Conservation (phyloP, 2,329 filamentous ascomycete species). For the Penicillium occitanis region DNA sequence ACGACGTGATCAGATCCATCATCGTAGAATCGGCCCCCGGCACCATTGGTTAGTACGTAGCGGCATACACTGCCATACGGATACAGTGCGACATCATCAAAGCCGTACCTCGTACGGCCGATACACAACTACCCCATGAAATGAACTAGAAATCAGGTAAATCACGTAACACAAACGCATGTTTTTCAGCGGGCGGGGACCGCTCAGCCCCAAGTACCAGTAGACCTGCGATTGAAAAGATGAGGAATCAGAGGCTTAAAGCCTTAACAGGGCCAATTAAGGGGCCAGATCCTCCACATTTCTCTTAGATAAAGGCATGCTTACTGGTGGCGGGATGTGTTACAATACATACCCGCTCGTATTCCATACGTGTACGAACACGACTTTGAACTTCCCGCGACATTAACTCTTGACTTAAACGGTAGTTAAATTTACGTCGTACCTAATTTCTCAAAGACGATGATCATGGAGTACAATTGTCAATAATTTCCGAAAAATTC, state of each 20-base stretch:
- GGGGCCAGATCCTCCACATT: neutral
- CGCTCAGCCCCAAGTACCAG: constrained; percentile 8
- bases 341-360: neutral
- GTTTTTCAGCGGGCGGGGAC: neutral
- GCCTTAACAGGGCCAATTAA: neutral
- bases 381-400: neutral
- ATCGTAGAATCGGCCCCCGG: constrained; percentile 3
- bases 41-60: neutral
- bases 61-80: neutral
- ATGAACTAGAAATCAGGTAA: neutral
- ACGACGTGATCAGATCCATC: neutral
- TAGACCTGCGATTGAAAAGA: neutral
- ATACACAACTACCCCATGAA: neutral
- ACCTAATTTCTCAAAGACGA: neutral
- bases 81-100: constrained; percentile 6
- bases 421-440: neutral
- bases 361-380: neutral
- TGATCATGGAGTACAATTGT: neutral
- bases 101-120: neutral
- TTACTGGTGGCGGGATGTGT: neutral
- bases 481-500: neutral
- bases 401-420: neutral
- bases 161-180: neutral
- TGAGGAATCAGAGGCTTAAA: neutral
- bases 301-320: neutral